These are phyloP conservation scores for Citrullus amarus DNA, from an alignment of 306 rosid genomes.

Conservation along the genomic window DNA sequence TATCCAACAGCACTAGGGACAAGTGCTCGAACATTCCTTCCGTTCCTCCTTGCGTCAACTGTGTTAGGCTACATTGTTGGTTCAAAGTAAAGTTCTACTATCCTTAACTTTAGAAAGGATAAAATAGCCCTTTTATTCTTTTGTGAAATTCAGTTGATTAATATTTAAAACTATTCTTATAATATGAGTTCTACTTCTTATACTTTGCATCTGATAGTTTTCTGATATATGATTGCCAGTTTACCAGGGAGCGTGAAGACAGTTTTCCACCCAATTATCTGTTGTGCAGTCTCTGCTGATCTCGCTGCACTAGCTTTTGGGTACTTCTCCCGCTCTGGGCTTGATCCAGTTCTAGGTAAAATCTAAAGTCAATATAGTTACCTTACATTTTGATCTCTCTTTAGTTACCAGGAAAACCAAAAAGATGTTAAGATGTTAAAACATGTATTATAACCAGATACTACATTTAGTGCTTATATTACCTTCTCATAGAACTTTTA, in stretches of 20 bases:
- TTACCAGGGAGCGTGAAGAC: conserved; percentile 64
- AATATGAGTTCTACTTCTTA: not conserved
- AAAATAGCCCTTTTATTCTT: not conserved
- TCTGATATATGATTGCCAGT: conserved; percentile 28
- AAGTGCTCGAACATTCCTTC: conserved; percentile 80
- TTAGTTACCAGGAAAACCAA: not conserved
- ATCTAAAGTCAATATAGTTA: not conserved
- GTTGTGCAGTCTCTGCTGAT: conserved; percentile 80
- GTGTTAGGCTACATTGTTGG: conserved; percentile 88
- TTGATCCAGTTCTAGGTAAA: conserved; percentile 87
- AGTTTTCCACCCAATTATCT: conserved; percentile 88
- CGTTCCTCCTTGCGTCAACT: conserved; percentile 86
- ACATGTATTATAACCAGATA: no score
- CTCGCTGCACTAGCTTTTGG: conserved; percentile 68
- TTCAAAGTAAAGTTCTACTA: conserved; percentile 47
- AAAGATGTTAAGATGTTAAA: not conserved
- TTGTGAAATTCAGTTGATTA: not conserved
- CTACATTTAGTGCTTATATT: not conserved
- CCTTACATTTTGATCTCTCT: not conserved
- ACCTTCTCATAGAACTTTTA: not conserved
- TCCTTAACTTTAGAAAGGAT: conserved; percentile 2
- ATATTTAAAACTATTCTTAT: not conserved
- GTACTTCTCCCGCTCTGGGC: conserved; percentile 57
- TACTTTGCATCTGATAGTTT: conserved; percentile 11
- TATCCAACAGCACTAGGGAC: conserved; percentile 77